phyloP scores from a whole-genome alignment of 768 basidiomycete genomes.

The Mycena venus region DNA sequence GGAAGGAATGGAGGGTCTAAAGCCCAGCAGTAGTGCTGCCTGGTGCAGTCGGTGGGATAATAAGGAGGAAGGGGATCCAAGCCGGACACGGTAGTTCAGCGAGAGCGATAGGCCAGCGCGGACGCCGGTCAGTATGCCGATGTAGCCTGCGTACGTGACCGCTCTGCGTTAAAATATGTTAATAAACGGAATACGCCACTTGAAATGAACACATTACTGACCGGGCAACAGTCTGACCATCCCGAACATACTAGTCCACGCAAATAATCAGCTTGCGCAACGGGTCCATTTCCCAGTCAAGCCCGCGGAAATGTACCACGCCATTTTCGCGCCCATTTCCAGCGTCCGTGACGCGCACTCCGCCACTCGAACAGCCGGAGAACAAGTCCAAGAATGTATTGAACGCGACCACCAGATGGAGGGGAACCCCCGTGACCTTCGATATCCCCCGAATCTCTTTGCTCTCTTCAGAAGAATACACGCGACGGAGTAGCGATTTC shows the following conservation, averaged over 20 bases:
- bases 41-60: slow-evolving; percentile 47
- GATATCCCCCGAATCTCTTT: slow-evolving; percentile 51
- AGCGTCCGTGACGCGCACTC: slow-evolving; percentile 41
- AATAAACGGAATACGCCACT: neutral
- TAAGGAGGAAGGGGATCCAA: slow-evolving; percentile 41
- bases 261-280: slow-evolving; percentile 49
- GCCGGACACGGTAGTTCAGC: slow-evolving; percentile 49
- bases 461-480: slow-evolving; percentile 49
- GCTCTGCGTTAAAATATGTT: slow-evolving; percentile 36
- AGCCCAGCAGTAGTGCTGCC: slow-evolving; percentile 45
- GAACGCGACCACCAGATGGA: slow-evolving; percentile 52
- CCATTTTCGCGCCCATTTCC: slow-evolving; percentile 29
- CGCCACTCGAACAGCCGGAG: slow-evolving; percentile 55
- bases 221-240: slow-evolving; percentile 50
- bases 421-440: slow-evolving; percentile 41
- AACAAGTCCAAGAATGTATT: slow-evolving; percentile 56
- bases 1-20: slow-evolving; percentile 48
- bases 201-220: slow-evolving; percentile 27
- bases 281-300: slow-evolving; percentile 56
- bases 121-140: slow-evolving; percentile 54
- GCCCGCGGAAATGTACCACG: slow-evolving; percentile 52
- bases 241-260: slow-evolving; percentile 50
- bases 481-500: slow-evolving; percentile 41
- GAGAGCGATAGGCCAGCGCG: slow-evolving; percentile 52
- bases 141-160: slow-evolving; percentile 56